Evolutionary conservation across 2,329 filamentous ascomycete genomes (phyloP), one percentile per base, ranked within the genome.

Genomic region (Didymella keratinophila): DNA sequence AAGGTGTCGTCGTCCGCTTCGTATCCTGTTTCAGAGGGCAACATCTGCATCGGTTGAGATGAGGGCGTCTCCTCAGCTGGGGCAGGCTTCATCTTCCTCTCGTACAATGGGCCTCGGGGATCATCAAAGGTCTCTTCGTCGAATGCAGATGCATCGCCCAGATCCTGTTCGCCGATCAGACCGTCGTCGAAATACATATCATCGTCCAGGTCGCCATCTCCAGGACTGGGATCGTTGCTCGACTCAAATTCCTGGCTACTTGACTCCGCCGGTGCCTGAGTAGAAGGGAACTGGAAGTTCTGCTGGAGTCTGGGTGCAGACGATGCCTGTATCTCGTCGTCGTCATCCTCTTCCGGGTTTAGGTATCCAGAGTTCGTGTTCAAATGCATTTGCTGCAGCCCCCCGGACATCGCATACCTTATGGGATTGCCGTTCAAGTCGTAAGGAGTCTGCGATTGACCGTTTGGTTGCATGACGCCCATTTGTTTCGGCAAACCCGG

Each of bases 111-210:
- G 20, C 73, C 68, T n/a, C 67, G 55, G 2, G 77, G 77, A 52
- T 87, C 82, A 63, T 92, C 89, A 69, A 92, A 92, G 14, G 91
- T 83, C 6, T 87, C 89, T 71, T 92, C 89, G 60, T 92, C 89
- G 71, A 92, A 91, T 1, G 83, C 80, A 0, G 80, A 78, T 1
- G 81, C 81, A 27, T 88, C 84, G 5, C 74, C 69, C 9, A 68
- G 71, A 18, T 81, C 82, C 68, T 85, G 76, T 56, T 82, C 83
- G 47, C 84, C 82, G 14, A 83, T 81, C 64, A 86, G 76, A 2
- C 87, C 88, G 68, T 87, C 87, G 62, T 90, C 87, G 68, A 89
- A 92, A 71, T 91, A 91, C 28, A 91, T 78, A 62, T 91, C 89
- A 64, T 86, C 82, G 21, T 49, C 76, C 16, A 75, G 63, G 46